phyloP scores from a whole-genome alignment of 352 stramenopile genomes.

The Pythium volutum region DNA sequence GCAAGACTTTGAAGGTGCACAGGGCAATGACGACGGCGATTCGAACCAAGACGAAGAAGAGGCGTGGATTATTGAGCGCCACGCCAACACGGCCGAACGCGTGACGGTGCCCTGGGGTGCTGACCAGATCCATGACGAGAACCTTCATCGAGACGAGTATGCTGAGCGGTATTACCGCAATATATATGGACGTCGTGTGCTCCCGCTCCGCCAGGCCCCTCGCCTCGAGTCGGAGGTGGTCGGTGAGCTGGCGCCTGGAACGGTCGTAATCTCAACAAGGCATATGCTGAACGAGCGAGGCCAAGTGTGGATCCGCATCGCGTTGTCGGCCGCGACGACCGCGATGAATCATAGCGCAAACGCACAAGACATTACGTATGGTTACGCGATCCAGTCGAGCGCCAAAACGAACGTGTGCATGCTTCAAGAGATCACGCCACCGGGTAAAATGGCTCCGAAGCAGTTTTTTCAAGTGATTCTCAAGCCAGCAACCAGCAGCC shows the following conservation, averaged over 20 bases:
- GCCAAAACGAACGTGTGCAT: constrained; percentile 76
- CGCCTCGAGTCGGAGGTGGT: constrained; percentile 52
- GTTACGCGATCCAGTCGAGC: constrained; percentile 74
- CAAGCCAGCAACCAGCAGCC: not conserved
- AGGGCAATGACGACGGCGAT: constrained; percentile 12
- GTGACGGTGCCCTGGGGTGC: constrained; percentile 56
- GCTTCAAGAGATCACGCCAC: constrained; percentile 61
- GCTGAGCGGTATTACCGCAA: constrained; percentile 68
- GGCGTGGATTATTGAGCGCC: constrained; percentile 75
- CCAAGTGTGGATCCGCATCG: constrained; percentile 66
- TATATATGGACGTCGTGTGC: constrained; percentile 49
- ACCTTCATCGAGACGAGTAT: constrained; percentile 19
- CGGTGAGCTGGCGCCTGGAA: constrained; percentile 48
- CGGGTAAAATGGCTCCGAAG: constrained; percentile 55
- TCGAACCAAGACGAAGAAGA: constrained; percentile 26
- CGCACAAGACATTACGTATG: constrained; percentile 45
- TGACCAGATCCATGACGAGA: constrained; percentile 31
- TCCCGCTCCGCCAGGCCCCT: constrained; percentile 48
- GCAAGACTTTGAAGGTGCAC: constrained; percentile 20
- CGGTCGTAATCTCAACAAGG: constrained; percentile 46
- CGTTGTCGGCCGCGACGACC: constrained; percentile 21
- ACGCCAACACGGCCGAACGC: constrained; percentile 63
- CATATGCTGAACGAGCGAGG: constrained; percentile 54
- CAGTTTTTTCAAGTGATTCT: constrained; percentile 53
- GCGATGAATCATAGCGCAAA: too few species aligned